phyloP scores from a whole-genome alignment of 1,284 basidiomycete species.

The Tetrapyrgos nigripes region DNA sequence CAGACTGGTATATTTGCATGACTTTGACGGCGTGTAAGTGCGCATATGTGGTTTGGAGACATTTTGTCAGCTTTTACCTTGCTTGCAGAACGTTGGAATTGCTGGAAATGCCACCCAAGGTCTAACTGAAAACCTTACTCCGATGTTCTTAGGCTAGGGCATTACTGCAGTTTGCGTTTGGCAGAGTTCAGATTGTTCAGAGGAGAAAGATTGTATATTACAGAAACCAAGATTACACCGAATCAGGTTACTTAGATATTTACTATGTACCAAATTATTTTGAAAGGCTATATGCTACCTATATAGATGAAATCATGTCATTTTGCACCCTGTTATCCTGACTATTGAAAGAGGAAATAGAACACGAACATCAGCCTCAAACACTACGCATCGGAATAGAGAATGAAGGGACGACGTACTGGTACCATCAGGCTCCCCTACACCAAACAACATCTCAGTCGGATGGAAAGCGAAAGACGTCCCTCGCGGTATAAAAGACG shows the following conservation, averaged over 20 bases:
- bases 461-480: conserved; percentile 80
- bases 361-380: too few relatives aligned
- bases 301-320: not conserved
- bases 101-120: not conserved
- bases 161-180: not conserved
- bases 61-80: not conserved
- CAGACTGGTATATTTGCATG: not conserved
- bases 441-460: conserved; percentile 79
- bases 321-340: conserved; percentile 8
- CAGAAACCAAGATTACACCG: not conserved
- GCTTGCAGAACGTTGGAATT: not conserved
- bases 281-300: not conserved
- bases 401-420: conserved; percentile 48
- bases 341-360: not conserved
- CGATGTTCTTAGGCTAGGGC: not conserved
- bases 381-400: not conserved
- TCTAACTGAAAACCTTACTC: not conserved
- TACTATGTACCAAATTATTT: not conserved
- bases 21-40: not conserved
- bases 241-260: conserved; percentile 1
- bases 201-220: not conserved
- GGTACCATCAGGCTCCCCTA: conserved; percentile 76
- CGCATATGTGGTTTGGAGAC: not conserved
- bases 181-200: not conserved
- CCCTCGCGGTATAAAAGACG: conserved; percentile 64